Evolutionary conservation across 768 basidiomycete species (phyloP).

Genomic region (Suillus hirtellus): DNA sequence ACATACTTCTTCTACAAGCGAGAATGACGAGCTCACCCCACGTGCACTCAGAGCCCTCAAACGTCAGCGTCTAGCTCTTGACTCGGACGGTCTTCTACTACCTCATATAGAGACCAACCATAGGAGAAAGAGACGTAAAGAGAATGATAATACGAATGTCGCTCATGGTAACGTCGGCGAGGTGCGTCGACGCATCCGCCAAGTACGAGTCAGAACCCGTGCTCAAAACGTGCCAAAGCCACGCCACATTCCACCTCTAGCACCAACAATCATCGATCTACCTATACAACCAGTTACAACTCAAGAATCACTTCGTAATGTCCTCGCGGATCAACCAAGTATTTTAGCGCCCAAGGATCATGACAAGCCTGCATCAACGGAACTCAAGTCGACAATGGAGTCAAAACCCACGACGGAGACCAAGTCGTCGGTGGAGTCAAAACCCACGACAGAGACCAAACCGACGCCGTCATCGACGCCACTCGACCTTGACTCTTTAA

Average conservation of each 20-base stretch:
- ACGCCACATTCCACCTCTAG: slow-evolving; percentile 4
- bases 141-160: slow-evolving; percentile 13
- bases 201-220: slow-evolving; percentile 4
- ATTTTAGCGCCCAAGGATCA: slow-evolving; percentile 14
- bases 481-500: slow-evolving; percentile 28
- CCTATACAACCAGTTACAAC: neutral
- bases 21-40: slow-evolving; percentile 31
- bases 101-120: slow-evolving; percentile 1
- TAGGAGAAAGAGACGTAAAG: slow-evolving; percentile 26
- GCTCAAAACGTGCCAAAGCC: slow-evolving; percentile 9
- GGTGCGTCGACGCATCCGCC: slow-evolving; percentile 10
- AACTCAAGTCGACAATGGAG: neutral
- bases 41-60: slow-evolving; percentile 37
- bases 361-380: neutral
- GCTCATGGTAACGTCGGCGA: slow-evolving; percentile 5
- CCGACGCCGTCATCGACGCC: slow-evolving; percentile 1
- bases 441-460: neutral
- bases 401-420: neutral
- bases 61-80: slow-evolving; percentile 32
- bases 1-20: neutral
- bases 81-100: slow-evolving; percentile 29
- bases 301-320: neutral
- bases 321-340: slow-evolving; percentile 9
- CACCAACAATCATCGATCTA: neutral
- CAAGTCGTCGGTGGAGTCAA: neutral